phyloP scores from a whole-genome alignment of 345 rosid species.

The Citrus glauca region DNA sequence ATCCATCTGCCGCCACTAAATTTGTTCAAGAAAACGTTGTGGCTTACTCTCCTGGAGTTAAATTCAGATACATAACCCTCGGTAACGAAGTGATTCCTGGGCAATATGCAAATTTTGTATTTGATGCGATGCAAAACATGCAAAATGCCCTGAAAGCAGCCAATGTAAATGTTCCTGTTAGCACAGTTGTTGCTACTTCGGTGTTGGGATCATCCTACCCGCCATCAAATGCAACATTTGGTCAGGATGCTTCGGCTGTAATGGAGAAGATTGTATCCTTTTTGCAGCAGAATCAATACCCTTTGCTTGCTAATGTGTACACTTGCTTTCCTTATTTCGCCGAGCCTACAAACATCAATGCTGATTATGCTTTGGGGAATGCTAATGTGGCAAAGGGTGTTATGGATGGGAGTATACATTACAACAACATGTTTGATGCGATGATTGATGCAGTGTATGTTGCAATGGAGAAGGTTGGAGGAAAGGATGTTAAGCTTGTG shows the following conservation, averaged over 20 bases:
- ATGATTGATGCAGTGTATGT: conserved; percentile 12
- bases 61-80: conserved; percentile 1
- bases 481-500: neutral
- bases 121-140: conserved; percentile 10
- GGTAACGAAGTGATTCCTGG: conserved; percentile 5
- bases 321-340: conserved; percentile 14
- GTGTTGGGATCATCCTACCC: conserved; percentile 1
- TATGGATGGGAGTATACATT: neutral
- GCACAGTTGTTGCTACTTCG: neutral
- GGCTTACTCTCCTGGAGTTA: conserved; percentile 1
- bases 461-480: conserved; percentile 16
- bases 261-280: conserved; percentile 4
- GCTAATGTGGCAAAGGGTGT: neutral
- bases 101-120: neutral
- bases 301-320: conserved; percentile 15
- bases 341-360: neutral
- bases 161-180: neutral
- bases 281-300: neutral
- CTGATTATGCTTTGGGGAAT: conserved; percentile 7
- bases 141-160: neutral
- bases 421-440: conserved; percentile 18
- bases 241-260: neutral
- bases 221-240: conserved; percentile 11
- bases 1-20: neutral
- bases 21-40: conserved; percentile 5